phyloP scores from a whole-genome alignment of 345 rosid species.

The Eucalyptus curtisii region DNA sequence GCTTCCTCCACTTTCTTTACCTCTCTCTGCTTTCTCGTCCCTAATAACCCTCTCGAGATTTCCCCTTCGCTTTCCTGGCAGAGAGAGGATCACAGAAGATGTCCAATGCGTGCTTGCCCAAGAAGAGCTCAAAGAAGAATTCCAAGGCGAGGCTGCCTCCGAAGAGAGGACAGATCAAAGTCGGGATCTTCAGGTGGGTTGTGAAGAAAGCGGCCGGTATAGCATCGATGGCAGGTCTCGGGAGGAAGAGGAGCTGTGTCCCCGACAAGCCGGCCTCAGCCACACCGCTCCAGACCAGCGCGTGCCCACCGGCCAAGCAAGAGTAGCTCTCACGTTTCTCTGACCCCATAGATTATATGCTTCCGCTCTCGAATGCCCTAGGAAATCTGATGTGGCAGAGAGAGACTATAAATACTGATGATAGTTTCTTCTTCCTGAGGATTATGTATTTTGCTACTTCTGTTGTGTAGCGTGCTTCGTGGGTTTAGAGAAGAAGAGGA shows the following conservation, averaged over 20 bases:
- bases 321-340: background rate
- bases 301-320: background rate
- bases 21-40: background rate
- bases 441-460: background rate
- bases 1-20: background rate
- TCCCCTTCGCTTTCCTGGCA: background rate
- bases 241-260: background rate
- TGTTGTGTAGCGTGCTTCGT: background rate
- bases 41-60: background rate
- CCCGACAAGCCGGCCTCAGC: background rate
- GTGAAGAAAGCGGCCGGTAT: background rate
- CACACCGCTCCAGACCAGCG: background rate
- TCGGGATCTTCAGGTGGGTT: background rate
- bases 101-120: background rate
- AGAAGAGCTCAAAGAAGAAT: background rate
- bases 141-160: background rate
- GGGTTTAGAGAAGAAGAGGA: background rate
- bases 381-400: background rate
- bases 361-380: background rate
- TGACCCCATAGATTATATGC: background rate
- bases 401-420: background rate
- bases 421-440: background rate
- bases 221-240: background rate
- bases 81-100: background rate
- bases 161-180: conserved; percentile 6